Percentiles rank a stretch among this genome's conserved stretches.
Evolutionary conservation across 345 rosid species (phyloP).

Genomic region (Acer campestre): DNA sequence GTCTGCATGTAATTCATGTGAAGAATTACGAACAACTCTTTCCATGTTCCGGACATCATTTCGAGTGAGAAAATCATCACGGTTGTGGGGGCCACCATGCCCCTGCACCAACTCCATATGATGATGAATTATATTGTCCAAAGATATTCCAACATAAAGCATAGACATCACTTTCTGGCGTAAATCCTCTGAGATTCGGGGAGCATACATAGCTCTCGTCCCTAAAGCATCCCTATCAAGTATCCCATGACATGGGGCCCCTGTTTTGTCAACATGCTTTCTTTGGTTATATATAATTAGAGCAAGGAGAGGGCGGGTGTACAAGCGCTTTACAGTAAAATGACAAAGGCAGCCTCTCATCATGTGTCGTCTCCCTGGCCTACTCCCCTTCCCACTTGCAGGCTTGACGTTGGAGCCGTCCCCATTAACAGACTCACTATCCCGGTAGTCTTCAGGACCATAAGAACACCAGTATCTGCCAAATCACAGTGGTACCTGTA

Average conservation of each 20-base stretch:
- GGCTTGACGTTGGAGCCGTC: slow-evolving; percentile 49
- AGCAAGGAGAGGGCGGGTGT: slow-evolving; percentile 45
- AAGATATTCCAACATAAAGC: slow-evolving; percentile 52
- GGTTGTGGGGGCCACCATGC: slow-evolving; percentile 59
- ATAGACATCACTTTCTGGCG: slow-evolving; percentile 57
- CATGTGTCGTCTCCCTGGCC: slow-evolving; percentile 60
- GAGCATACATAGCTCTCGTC: slow-evolving; percentile 65
- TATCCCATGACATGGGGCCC: slow-evolving; percentile 57
- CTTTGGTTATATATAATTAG: slow-evolving; percentile 56
- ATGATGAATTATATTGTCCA: slow-evolving; percentile 52
- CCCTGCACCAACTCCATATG: slow-evolving; percentile 48
- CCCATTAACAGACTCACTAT: slow-evolving; percentile 38
- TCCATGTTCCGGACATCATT: slow-evolving; percentile 62
- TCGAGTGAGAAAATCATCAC: slow-evolving; percentile 58
- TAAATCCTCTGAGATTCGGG: slow-evolving; percentile 58
- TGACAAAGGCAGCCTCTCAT: slow-evolving; percentile 68
- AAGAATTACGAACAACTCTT: slow-evolving; percentile 46
- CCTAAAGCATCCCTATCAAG: slow-evolving; percentile 56
- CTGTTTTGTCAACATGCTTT: slow-evolving; percentile 51
- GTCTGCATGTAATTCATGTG: slow-evolving; percentile 42
- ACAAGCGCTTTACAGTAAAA: slow-evolving; percentile 57
- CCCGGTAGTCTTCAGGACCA: slow-evolving; percentile 60
- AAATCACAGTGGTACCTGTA: slow-evolving; percentile 13
- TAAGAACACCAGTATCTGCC: slow-evolving; percentile 66
- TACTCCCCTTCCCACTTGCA: slow-evolving; percentile 54